Conservation (phyloP, 2,329 filamentous ascomycete species). For the Monilinia aucupariae region DNA sequence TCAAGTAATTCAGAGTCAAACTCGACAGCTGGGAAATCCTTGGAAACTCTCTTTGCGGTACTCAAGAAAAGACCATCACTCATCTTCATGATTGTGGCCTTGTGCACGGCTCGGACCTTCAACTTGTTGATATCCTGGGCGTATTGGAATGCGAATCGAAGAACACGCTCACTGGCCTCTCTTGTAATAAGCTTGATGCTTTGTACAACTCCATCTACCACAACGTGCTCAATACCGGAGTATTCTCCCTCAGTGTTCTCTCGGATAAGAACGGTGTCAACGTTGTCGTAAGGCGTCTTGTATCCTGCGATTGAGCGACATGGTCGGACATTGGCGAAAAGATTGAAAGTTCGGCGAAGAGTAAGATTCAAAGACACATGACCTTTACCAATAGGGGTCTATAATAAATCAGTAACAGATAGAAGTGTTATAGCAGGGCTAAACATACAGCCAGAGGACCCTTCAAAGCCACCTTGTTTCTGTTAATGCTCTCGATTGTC, state of each 20-base stretch:
- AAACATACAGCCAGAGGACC: slow-evolving; percentile 81
- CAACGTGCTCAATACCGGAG: slow-evolving; percentile 97
- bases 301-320: slow-evolving; percentile 95
- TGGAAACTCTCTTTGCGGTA: slow-evolving; percentile 77
- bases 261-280: slow-evolving; percentile 95
- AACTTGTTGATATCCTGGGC: slow-evolving; percentile 87
- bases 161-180: slow-evolving; percentile 89
- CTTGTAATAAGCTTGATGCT: slow-evolving; percentile 99
- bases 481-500: slow-evolving; percentile 87
- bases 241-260: slow-evolving; percentile 99
- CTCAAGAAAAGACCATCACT: slow-evolving; percentile 96
- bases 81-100: slow-evolving; percentile 99
- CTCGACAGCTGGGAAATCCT: slow-evolving; percentile 93
- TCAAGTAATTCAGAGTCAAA: slow-evolving; percentile 98
- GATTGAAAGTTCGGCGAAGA: slow-evolving; percentile 97
- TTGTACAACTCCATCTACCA: slow-evolving; percentile 96
- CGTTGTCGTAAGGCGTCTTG: slow-evolving; percentile 97
- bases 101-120: slow-evolving; percentile 98
- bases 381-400: slow-evolving; percentile 96
- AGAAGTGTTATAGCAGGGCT: slow-evolving; percentile 19
- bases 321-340: slow-evolving; percentile 97
- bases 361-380: slow-evolving; percentile 99
- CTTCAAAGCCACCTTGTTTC: slow-evolving; percentile 97
- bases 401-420: slow-evolving; percentile 20
- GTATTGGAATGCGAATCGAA: slow-evolving; percentile 97